Evolutionary conservation across 768 basidiomycete genomes (phyloP).

Genomic region (Favolaschia claudopus): DNA sequence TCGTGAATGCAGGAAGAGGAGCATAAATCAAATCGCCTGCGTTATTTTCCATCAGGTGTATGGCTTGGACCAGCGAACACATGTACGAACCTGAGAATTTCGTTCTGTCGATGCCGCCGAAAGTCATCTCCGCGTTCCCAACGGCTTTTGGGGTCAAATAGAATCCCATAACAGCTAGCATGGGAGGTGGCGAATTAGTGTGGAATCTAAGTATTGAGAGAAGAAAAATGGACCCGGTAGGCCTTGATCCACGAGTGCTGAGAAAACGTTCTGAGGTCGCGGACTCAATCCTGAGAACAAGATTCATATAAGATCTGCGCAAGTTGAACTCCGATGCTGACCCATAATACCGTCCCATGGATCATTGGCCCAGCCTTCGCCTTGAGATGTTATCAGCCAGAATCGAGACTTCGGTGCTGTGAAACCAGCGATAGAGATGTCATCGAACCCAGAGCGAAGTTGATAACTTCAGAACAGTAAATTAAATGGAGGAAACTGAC

Average conservation of each 20-base stretch:
- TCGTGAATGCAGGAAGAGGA: slow-evolving; percentile 34
- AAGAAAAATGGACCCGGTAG: slow-evolving; percentile 50
- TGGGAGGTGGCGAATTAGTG: background rate
- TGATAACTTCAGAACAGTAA: background rate
- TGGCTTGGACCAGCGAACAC: slow-evolving; percentile 3
- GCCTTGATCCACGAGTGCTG: slow-evolving; percentile 52
- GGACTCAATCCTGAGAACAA: slow-evolving; percentile 63
- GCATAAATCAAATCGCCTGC: slow-evolving; percentile 52
- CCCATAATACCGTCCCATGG: slow-evolving; percentile 65
- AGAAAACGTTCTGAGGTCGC: slow-evolving; percentile 57
- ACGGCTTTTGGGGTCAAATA: slow-evolving; percentile 54
- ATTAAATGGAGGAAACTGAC: too few relatives aligned
- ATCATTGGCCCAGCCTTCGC: slow-evolving; percentile 55
- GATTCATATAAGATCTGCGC: background rate
- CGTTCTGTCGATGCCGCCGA: slow-evolving; percentile 60
- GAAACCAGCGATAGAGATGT: slow-evolving; percentile 57
- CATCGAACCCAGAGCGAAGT: slow-evolving; percentile 54
- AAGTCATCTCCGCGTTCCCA: slow-evolving; percentile 59
- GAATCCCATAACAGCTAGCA: slow-evolving; percentile 59
- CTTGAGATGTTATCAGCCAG: slow-evolving; percentile 61
- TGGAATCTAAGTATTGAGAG: background rate
- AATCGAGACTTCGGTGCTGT: slow-evolving; percentile 44
- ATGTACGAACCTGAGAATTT: slow-evolving; percentile 53
- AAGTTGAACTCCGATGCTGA: slow-evolving; percentile 25
- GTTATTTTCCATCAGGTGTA: background rate